phyloP scores from a whole-genome alignment of 2,329 filamentous ascomycete species.

The Colletotrichum spaethianum region DNA sequence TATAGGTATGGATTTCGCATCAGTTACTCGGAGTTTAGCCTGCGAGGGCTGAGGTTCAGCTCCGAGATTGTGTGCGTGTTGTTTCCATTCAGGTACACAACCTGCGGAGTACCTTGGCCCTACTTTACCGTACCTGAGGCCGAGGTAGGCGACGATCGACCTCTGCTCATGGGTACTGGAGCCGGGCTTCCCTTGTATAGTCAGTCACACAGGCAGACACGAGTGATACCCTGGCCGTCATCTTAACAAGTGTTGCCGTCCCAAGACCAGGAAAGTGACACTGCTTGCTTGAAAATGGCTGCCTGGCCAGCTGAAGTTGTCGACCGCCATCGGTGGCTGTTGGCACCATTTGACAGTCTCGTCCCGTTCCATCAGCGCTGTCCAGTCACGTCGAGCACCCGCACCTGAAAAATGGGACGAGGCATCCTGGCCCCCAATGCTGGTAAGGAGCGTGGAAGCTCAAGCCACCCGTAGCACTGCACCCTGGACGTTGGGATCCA shows the following conservation, averaged over 20 bases:
- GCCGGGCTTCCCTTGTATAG: background rate
- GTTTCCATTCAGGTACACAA: no score
- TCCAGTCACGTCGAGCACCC: background rate
- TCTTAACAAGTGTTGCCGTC: background rate
- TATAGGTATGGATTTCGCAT: background rate
- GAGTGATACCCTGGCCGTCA: background rate
- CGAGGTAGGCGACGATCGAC: background rate
- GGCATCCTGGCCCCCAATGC: background rate
- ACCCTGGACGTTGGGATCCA: constrained; percentile 8
- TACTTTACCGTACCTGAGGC: no score
- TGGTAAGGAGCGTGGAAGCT: background rate
- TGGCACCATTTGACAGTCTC: background rate
- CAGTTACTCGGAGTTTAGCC: background rate
- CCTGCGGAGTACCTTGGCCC: no score
- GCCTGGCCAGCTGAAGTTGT: constrained; percentile 6
- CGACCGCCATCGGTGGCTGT: background rate
- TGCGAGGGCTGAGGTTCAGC: background rate
- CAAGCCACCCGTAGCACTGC: background rate
- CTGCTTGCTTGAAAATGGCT: constrained; percentile 5
- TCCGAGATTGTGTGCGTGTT: no score
- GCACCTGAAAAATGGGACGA: background rate
- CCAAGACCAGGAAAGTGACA: background rate
- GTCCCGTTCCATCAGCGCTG: background rate
- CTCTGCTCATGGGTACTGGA: background rate
- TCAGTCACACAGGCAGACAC: background rate